A percentile compares a stretch with the other conserved stretches of the same genome.
phyloP scores from a whole-genome alignment of 1,284 basidiomycete species.

The Irpex sp. region DNA sequence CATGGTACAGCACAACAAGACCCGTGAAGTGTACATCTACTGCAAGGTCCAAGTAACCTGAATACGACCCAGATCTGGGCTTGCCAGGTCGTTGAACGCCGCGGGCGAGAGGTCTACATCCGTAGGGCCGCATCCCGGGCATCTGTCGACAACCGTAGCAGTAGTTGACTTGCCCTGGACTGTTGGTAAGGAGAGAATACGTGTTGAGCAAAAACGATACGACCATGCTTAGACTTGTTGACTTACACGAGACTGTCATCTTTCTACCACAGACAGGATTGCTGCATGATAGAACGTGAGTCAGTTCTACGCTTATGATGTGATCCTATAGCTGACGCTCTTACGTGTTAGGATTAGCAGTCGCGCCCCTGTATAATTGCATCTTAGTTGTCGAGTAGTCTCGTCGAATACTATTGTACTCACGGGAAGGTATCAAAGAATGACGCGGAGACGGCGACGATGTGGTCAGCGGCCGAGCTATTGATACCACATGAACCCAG shows the following conservation, averaged over 20 bases:
- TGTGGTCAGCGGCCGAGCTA: constrained; percentile 23
- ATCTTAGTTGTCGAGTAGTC: neutral
- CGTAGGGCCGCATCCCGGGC: constrained; percentile 34
- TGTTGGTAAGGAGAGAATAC: neutral
- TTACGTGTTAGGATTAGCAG: constrained; percentile 19
- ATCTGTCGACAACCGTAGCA: constrained; percentile 39
- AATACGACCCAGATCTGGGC: constrained; percentile 18
- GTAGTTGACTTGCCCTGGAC: constrained; percentile 29
- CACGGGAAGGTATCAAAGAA: constrained; percentile 23
- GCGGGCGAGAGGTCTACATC: constrained; percentile 40
- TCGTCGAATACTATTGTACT: neutral
- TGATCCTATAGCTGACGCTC: neutral
- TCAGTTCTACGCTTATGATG: neutral
- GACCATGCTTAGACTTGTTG: neutral
- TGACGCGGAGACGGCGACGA: constrained; percentile 27
- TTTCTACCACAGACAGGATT: constrained; percentile 25
- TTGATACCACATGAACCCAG: constrained; percentile 29
- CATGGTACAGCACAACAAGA: neutral
- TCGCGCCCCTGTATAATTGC: constrained; percentile 9
- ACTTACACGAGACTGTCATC: constrained; percentile 20
- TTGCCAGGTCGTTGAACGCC: constrained; percentile 37
- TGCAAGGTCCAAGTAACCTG: constrained; percentile 19
- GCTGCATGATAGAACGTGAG: neutral
- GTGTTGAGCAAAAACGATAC: neutral
- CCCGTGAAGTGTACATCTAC: neutral